Evolutionary conservation across 352 stramenopile species (phyloP), one percentile per base, ranked within the genome.

Genomic region (Stramenopiles sp.): DNA sequence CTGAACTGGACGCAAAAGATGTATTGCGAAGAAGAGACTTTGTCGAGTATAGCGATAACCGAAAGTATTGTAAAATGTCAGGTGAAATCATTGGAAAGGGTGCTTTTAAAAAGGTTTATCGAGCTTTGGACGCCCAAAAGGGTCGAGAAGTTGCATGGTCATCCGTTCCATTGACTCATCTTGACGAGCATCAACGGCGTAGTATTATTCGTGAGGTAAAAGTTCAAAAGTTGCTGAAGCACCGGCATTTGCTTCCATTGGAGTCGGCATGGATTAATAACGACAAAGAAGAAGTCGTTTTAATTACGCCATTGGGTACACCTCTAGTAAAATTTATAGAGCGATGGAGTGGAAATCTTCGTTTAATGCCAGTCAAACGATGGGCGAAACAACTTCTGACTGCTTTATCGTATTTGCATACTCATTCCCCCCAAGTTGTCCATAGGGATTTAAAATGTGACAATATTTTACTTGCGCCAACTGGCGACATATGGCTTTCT

Each of bases 161-260:
- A 47, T 72, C 86, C 20, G 88, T 98, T 19, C 79, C 89, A 50
- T 71, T 96, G 34, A 63, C 61, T n/a, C 61, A 80, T 22, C 62
- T 95, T n/a, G 73, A 77, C 2, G 73, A 70, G 40, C 68, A 68
- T 4, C 79, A 93, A 55, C 75, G 87, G 40, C 45, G 55, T 29
- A 64, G 79, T 3, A 91, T 96, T 45, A 86, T 91, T 40, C 83
- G 93, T 46, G 80, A 96, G 60, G 76, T 96, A 24, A 62, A 81
- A 44, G 55, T 96, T 40, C 59, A 95, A 32, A 74, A 93, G 49
- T 65, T 80, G 48, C 63, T 96, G 19, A 71, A 93, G 48, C 79
- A 96, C 63, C 80, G 85, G 48, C 93, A 96, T 57, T 91, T 97
- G 44, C 94, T 97, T 58, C 87, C 87, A 45, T 96, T 95, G 52